Evolutionary conservation across 2,329 filamentous ascomycete species (phyloP), one percentile per base, ranked within the genome.

Genomic region (Biscogniauxia marginata): DNA sequence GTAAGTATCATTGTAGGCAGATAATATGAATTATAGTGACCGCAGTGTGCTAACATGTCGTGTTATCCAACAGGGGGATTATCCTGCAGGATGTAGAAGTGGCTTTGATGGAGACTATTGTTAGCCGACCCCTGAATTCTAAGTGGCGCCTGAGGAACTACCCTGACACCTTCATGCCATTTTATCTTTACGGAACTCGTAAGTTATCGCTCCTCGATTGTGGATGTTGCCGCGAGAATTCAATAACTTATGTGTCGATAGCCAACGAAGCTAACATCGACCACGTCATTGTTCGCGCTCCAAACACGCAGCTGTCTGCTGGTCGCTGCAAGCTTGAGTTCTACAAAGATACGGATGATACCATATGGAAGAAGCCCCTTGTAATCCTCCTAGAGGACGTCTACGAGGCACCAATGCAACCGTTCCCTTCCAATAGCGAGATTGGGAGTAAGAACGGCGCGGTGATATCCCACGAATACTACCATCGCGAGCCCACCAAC

Each of bases 151-250:
- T 73, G 5, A 50, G 57, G 1, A 52, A 65, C 0, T 78, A 77
- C 19, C 77, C 76, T 0, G 11, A 54, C 0, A 60, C 64, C 0
- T 71, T 66, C 59, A 76, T 75, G 71, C 76, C 76, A 0, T 78
- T 78, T 52, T 79, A 77, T 25, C 67, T 78, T n/a, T 79, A 78
- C 55, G 75, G 76, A 7, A 68, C 52, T 6, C 30, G 63, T 64
- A 30, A 62, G 65, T 54, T 0, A 7, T 20, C 4, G 1, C 5
- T 19, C 20, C 7, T 23, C 4, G 1, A 3, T 49, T 20, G 24
- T 16, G 2, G 7, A 18, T 25, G 3, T 20, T 16, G 16, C 4
- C 3, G 4, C 3, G 25, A 3, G 19, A 30, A 20, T 22, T 47
- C 25, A 46, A 13, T 13, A 18, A 19, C 1, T 21, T 7, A 46